Conservation (phyloP, 2,329 filamentous ascomycete genomes). For the Colletotrichum spinosum region DNA sequence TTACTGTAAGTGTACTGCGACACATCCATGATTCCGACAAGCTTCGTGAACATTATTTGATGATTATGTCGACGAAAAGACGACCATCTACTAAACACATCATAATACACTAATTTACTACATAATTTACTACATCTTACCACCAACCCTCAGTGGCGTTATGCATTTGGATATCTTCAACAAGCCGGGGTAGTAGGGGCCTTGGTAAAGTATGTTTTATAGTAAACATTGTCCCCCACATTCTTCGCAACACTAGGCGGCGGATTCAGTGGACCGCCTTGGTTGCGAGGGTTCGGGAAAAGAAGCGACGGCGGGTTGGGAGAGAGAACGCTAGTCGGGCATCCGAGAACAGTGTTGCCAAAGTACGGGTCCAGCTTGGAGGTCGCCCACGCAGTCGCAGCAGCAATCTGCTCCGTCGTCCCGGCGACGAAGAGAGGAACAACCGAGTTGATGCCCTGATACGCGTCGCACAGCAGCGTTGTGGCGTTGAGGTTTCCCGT, state of each 20-base stretch:
- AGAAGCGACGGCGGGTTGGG: constrained; percentile 14
- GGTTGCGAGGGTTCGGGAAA: background rate
- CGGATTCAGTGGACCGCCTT: constrained; percentile 25
- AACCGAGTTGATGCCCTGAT: constrained; percentile 21
- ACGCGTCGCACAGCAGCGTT: constrained; percentile 22
- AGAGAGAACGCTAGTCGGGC: constrained; percentile 15
- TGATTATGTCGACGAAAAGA: too few species aligned
- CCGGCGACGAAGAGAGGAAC: constrained; percentile 26
- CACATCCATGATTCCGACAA: too few species aligned
- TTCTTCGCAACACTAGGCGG: constrained; percentile 20
- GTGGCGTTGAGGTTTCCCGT: constrained; percentile 26
- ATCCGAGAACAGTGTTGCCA: constrained; percentile 17
- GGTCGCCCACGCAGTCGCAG: constrained; percentile 16
- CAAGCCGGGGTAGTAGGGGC: constrained; percentile 21
- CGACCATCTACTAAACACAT: too few species aligned
- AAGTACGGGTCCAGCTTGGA: constrained; percentile 32
- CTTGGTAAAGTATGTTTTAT: constrained; percentile 24
- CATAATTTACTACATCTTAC: too few species aligned
- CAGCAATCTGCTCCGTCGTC: constrained; percentile 17
- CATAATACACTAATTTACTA: too few species aligned
- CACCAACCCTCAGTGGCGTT: too few species aligned
- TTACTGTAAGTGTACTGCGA: too few species aligned
- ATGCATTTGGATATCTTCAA: background rate
- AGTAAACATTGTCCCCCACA: constrained; percentile 25
- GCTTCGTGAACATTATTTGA: too few species aligned